Evolutionary conservation across 805 yeast genomes (phyloP).

Genomic region (Wickerhamomyces alni): DNA sequence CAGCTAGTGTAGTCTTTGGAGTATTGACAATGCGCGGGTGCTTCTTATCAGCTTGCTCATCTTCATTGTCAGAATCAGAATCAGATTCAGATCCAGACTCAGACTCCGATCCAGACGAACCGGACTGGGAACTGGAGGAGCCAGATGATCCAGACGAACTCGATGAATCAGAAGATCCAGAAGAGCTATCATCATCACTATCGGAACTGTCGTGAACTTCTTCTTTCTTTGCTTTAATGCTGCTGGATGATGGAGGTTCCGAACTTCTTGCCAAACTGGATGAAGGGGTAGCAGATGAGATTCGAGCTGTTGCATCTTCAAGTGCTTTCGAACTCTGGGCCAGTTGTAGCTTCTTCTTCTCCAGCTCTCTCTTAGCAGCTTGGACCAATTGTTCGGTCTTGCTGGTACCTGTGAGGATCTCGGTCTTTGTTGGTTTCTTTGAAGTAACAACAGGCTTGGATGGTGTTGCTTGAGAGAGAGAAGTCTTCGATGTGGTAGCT

Average conservation of each 20-base stretch:
- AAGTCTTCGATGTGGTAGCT: neutral
- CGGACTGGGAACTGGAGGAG: too few relatives aligned
- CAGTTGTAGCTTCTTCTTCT: neutral
- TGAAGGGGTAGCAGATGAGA: neutral
- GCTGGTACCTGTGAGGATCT: neutral
- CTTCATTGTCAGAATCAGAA: conserved; percentile 27
- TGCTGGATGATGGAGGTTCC: neutral
- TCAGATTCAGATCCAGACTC: conserved; percentile 15
- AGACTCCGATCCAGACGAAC: neutral
- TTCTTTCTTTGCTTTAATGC: neutral
- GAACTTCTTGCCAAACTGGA: neutral
- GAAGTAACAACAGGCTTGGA: neutral
- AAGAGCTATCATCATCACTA: neutral
- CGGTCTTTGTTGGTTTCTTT: neutral
- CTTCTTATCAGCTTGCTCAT: conserved; percentile 22
- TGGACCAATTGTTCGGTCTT: neutral
- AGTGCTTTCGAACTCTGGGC: neutral
- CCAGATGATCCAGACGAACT: too few relatives aligned
- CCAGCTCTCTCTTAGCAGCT: conserved; percentile 5
- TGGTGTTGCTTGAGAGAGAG: neutral
- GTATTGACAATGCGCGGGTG: conserved; percentile 42
- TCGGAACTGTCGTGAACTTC: neutral
- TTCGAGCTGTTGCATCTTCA: neutral
- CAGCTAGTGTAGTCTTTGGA: conserved; percentile 28
- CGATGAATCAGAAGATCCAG: neutral